Evolutionary conservation across 306 rosid genomes (phyloP).

Genomic region (Quercus bicolor): DNA sequence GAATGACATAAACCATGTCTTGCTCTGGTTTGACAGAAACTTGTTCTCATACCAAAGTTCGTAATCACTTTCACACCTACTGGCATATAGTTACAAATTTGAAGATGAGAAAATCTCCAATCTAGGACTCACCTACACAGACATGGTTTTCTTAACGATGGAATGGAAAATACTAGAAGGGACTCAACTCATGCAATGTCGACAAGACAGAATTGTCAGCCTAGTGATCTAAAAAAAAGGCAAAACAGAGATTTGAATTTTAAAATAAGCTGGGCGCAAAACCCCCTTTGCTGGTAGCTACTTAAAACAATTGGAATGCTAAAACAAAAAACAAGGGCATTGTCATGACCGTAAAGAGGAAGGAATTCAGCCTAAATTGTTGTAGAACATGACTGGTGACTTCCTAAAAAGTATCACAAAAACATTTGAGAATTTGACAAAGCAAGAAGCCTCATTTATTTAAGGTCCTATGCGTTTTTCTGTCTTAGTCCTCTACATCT

Average conservation of each 20-base stretch:
- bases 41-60: neutral
- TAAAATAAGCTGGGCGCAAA: neutral
- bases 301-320: too few relatives aligned
- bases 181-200: neutral
- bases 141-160: neutral
- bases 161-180: neutral
- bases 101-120: neutral
- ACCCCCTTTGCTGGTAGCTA: too few relatives aligned
- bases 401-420: too few relatives aligned
- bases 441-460: too few relatives aligned
- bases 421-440: too few relatives aligned
- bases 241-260: neutral
- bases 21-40: neutral
- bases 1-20: neutral
- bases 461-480: too few relatives aligned
- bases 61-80: neutral
- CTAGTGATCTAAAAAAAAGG: neutral
- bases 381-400: too few relatives aligned
- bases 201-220: neutral
- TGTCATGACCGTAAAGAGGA: too few relatives aligned
- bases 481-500: too few relatives aligned
- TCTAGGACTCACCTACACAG: neutral
- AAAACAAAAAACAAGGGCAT: too few relatives aligned
- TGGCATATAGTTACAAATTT: neutral
- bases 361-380: too few relatives aligned